Evolutionary conservation across 2,329 filamentous ascomycete genomes (phyloP), one percentile per base, ranked within the genome.

Genomic region (Diaporthe citriasiana): DNA sequence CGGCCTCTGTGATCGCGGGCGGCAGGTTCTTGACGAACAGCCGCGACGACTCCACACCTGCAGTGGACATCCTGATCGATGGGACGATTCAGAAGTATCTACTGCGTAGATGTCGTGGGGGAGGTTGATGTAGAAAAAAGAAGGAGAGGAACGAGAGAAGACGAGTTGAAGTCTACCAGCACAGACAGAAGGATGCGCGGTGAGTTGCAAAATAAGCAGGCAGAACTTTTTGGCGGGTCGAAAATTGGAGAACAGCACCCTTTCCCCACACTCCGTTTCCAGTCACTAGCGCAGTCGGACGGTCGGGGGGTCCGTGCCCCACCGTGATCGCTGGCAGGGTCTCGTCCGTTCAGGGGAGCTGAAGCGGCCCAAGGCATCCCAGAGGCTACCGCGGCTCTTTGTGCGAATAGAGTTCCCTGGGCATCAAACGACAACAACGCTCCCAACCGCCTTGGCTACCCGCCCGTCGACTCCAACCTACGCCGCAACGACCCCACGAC

Each of bases 1-100:
- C 94, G 70, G 93, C 91, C 84, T 97, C 95, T 17, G 92, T 93
- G 79, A 98, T 93, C 72, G 90, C 94, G 45, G 95, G 95, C 60
- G 97, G 97, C 74, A 99, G 87, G 75, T 95, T 88, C 90, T 93
- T 89, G 89, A 98, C 86, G 86, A 97, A 93, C 65, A 93, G 87
- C 77, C 89, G 92, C 82, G 94, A 97, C 83, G 88, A 88, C 83
- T 88, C 87, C 77, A 76, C 83, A 80, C 76, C 77, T 78, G 76
- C 71, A 72, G 73, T 74, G 73, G 63, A 47, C 74, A 77, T 53
- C 70, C 27, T 53, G 56, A 27, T 22, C 47, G 33, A 53, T n/a
- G 47, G 19, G 33, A 71, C 4, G 12, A 22, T 6, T 63, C 42
- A 38, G 68, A 17, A 27, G 27, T 9, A 30, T 53, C 45, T 15